Base-by-base conservation (phyloP, 371 early-diverging fungal genomes). In the Circinella minor region DNA sequence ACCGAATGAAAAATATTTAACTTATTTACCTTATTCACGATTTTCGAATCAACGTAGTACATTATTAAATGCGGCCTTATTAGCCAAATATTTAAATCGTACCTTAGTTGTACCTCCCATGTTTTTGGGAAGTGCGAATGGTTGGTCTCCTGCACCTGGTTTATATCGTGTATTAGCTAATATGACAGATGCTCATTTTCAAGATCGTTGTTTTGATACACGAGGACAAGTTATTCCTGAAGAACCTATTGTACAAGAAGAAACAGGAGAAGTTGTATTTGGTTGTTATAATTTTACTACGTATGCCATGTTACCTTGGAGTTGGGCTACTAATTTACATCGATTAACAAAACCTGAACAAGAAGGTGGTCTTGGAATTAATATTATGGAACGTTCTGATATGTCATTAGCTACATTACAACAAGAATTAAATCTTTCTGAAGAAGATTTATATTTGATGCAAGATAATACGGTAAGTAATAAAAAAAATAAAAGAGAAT, bases 1-100 rank as follows among this genome's bases (percentile, higher is more conserved):
- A 15, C 14, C 8, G 10, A 61, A 73, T 10, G 73, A 76, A 55
- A 71, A 73, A 46, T 83, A 76, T 61, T 55, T 86, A 38, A 80
- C 87, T 6, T 86, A 84, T 63, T 61, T 83, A 14, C 83, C 85
- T n/a, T 83, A 86, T 75, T 76, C 79, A 11, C 76, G 82, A 7
- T 81, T 86, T 62, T 81, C 81, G 57, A 83, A 84, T 61, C 87
- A 86, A 65, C 82, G 82, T 11, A 78, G 79, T 65, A 76, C 76
- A 4, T 74, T 87, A n/a, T 75, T 81, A 36, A 86, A 86, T 47
- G 84, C 83, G 2, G 74, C 83, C 47, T 67, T 86, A 9, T 77
- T 77, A 11, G 74, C 77, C 15, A 73, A 77, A 36, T 74, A 74
- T 37, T 69, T 77, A 55, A 74, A 77, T 64, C 71, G 77, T 20